Base-by-base conservation (phyloP, 495 filamentous ascomycete genomes). In the Penicillium crystallinum region DNA sequence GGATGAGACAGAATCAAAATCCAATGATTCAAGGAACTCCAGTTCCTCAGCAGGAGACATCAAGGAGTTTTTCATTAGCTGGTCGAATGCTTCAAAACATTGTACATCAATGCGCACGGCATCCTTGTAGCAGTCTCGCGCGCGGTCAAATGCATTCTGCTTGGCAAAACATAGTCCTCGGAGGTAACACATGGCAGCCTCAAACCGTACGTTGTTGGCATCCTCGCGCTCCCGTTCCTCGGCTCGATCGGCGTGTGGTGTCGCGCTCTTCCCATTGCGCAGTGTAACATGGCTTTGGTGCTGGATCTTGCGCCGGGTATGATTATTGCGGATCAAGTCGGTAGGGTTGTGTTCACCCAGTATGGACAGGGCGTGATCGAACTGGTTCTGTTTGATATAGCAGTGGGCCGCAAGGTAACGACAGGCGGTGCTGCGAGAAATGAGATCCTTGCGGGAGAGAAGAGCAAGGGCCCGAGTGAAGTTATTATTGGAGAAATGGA, bases 11-110 rank as follows among this genome's bases (percentile, higher is more conserved):
- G 85, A 80, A 62, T 93, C 88, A 64, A 97, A 99, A 68, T 96
- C 89, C 10, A 99, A 77, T 19, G 87, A 89, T 54, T 92, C 88
- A 27, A 99, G 78, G 55, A 99, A 97, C 33, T 86, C 77, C 78
- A 93, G 90, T 65, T 99, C 93, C 67, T 99, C 95, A 34, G 91
- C 86, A 2, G 95, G 92, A n/a, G 91, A 91, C 89, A 99, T 95
- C 22, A 97, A 81, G 17, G 86, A 87, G 68, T 97, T 97, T 74
- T 91, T 91, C 87, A 97, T 96, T 43, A 99, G 79, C 68, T 96
- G 90, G 52, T 96, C 91, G 62, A 97, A 97, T 3, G 93, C 93
- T 65, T 99, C 93, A 62, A 95, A 97, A 68, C 93, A 99, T 65
- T 97, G 91, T 6, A 97, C 91, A 65, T 99, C 95, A 62, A 99